phyloP scores from a whole-genome alignment of 2,329 filamentous ascomycete genomes.

The Remersonia thermophila region DNA sequence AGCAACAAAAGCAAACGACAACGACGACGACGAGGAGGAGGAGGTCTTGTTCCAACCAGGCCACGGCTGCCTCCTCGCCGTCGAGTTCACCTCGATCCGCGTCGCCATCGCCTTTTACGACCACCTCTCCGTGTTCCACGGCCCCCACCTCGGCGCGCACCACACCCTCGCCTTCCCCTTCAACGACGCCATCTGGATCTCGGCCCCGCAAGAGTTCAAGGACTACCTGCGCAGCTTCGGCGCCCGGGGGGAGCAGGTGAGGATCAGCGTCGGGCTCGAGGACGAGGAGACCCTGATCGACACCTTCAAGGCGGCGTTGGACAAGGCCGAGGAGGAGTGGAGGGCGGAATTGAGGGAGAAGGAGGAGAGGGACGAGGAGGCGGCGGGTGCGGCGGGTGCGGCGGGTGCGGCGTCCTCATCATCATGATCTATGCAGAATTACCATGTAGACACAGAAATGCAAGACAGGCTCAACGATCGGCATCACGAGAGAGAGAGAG shows the following conservation, averaged over 20 bases:
- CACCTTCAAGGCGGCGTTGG: conserved; percentile 24
- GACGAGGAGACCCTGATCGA: conserved; percentile 29
- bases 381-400: neutral
- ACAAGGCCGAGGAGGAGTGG: conserved; percentile 13
- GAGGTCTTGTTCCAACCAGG: conserved; percentile 31
- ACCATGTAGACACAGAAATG: too few relatives aligned
- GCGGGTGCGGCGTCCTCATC: too few relatives aligned
- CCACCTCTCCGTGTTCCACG: conserved; percentile 33
- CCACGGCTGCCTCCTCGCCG: conserved; percentile 41
- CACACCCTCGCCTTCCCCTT: conserved; percentile 38
- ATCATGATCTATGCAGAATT: too few relatives aligned
- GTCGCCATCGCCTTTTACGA: conserved; percentile 37
- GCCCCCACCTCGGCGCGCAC: conserved; percentile 42
- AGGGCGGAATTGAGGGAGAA: neutral
- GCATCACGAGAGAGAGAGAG: too few relatives aligned
- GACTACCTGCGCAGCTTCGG: conserved; percentile 28
- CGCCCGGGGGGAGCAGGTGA: conserved; percentile 28
- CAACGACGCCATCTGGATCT: conserved; percentile 31
- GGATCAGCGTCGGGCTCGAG: conserved; percentile 37
- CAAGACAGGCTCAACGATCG: too few relatives aligned
- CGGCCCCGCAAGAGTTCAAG: conserved; percentile 23
- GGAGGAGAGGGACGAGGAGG: neutral
- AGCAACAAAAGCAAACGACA: too few relatives aligned
- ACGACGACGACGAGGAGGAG: too few relatives aligned
- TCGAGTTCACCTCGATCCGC: conserved; percentile 35